Percentiles rank a stretch among this genome's conserved stretches.
Conservation (phyloP, 176 grass and related monocot genomes). For the Chloris gayana region DNA sequence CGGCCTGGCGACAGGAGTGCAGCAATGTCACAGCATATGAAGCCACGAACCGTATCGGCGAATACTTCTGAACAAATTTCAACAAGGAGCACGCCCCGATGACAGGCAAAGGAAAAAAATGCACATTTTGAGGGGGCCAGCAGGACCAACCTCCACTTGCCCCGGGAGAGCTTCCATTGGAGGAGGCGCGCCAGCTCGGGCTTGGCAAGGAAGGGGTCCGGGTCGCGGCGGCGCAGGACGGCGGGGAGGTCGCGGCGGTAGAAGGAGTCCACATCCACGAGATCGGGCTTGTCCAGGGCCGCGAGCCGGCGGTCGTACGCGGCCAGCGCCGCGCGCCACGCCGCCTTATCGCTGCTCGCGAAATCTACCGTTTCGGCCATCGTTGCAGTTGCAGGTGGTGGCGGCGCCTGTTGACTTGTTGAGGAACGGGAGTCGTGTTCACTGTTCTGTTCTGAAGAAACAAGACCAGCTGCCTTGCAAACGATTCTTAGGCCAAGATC, state of each 20-base stretch:
- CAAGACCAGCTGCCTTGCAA: background rate
- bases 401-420: background rate
- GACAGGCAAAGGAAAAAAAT: background rate
- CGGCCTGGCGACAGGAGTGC: slow-evolving; percentile 49
- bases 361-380: slow-evolving; percentile 67
- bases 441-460: background rate
- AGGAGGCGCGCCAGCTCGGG: slow-evolving; percentile 79
- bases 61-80: background rate
- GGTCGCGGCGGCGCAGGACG: slow-evolving; percentile 58
- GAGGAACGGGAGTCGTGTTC: background rate
- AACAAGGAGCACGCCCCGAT: background rate
- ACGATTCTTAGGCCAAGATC: too few species aligned
- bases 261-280: slow-evolving; percentile 65
- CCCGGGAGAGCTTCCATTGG: slow-evolving; percentile 93
- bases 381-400: background rate
- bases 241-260: slow-evolving; percentile 75
- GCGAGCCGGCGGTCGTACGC: slow-evolving; percentile 59
- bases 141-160: slow-evolving; percentile 74
- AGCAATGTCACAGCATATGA: background rate
- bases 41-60: background rate
- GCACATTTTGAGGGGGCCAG: background rate
- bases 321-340: slow-evolving; percentile 63
- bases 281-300: slow-evolving; percentile 67
- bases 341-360: slow-evolving; percentile 52
- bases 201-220: slow-evolving; percentile 67